These are phyloP conservation scores for Magnusiomyces fungicola DNA, from an alignment of 1,139 yeast genomes.

Conservation along the genomic window DNA sequence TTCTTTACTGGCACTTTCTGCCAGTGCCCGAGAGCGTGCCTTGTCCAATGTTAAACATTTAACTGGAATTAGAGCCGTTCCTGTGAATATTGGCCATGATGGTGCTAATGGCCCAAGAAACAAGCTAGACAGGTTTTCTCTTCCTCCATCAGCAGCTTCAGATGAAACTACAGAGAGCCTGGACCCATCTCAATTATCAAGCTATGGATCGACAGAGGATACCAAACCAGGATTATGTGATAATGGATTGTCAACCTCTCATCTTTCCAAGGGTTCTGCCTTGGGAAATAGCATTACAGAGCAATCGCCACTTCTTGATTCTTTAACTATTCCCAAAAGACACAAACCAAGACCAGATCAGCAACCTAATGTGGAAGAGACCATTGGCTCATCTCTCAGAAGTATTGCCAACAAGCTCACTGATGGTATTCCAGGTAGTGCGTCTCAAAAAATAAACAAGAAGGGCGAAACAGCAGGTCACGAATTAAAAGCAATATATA, in stretches of 20 bases:
- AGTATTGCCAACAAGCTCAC: constrained; percentile 9
- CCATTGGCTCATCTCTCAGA: constrained; percentile 2
- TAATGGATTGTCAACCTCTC: constrained; percentile 2
- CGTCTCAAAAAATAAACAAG: neutral
- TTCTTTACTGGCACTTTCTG: constrained; percentile 5
- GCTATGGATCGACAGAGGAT: neutral
- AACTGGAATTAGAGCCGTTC: neutral
- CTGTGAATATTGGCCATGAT: neutral
- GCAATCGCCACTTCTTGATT: constrained; percentile 27
- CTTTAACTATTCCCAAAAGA: constrained; percentile 6
- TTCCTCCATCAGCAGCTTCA: constrained; percentile 27
- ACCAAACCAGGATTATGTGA: no score
- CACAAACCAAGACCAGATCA: constrained; percentile 2
- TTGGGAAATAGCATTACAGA: constrained; percentile 22
- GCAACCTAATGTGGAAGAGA: constrained; percentile 5
- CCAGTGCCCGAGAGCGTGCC: constrained; percentile 13
- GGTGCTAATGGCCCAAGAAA: neutral
- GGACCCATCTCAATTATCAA: neutral
- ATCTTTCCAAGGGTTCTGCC: neutral
- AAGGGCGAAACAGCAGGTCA: neutral
- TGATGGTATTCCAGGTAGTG: neutral
- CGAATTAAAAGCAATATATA: constrained; percentile 12
- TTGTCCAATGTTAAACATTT: constrained; percentile 6
- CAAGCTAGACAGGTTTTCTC: constrained; percentile 15
- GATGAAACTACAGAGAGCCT: neutral